Base-by-base conservation (phyloP, 805 yeast genomes). In the Metschnikowia chrysomelidarum region DNA sequence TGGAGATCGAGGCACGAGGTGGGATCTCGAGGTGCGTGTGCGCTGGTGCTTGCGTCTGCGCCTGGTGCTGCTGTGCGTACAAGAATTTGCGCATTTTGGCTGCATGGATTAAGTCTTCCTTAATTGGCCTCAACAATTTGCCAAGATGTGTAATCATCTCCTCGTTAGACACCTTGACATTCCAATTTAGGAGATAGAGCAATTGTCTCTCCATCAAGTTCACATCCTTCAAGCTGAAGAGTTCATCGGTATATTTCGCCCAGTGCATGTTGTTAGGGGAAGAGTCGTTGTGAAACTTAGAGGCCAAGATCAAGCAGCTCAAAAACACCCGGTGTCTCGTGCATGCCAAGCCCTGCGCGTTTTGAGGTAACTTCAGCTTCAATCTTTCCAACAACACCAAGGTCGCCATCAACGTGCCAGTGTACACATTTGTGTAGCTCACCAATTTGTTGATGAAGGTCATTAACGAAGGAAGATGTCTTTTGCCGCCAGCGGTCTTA, bases 191-290 rank as follows among this genome's bases (percentile, higher is more conserved):
- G 32, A 83, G 64, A 51, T 70, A 76, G 34, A 83, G 65, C 40
- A 84, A 63, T 59, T 84, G 91, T 54, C 87, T 75, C 60, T 84
- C 94, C 88, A 84, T 84, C 43, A 82, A 65, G 57, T 82, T 83
- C 46, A 84, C 77, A 56, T 84, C 94, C 44, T 78, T 78, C 36
- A 71, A 60, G 30, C 69, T 64, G 60, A 84, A 82, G 26, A 84
- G 66, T 2, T 86, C 87, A 50, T 83, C 88, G 5, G 91, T 80
- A 59, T 81, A 81, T 48, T 72, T 75, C 25, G 87, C 79, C 94
- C 94, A 84, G 58, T 83, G 88, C 46, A 69, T 68, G 60, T 84
- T 84, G 53, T 81, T 78, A 42, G 91, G 88, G 9, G 86, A 78
- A 5, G 83, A 76, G 55, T 84, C 94, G 59, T 84, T 83, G 66